phyloP scores from a whole-genome alignment of 257 asterid genomes.

The Euphrasia confusa region DNA sequence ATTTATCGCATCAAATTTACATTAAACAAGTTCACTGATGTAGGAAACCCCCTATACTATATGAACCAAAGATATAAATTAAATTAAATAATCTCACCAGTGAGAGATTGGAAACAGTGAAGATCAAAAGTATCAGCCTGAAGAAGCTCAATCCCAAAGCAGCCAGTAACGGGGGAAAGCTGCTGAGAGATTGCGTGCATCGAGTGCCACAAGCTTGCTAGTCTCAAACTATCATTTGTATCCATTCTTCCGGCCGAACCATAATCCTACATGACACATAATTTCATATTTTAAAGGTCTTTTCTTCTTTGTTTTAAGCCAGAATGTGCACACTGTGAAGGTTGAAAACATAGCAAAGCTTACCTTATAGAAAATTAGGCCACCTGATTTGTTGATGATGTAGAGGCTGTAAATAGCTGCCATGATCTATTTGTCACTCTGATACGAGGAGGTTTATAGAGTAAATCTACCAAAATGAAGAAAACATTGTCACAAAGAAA shows the following conservation, averaged over 20 bases:
- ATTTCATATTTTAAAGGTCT: background rate
- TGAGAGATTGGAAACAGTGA: slow-evolving; percentile 90
- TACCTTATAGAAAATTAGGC: slow-evolving; percentile 86
- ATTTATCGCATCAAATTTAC: slow-evolving; percentile 2
- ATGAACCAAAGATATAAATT: background rate
- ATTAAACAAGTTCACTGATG: background rate
- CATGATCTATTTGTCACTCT: slow-evolving; percentile 33
- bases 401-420: slow-evolving; percentile 88
- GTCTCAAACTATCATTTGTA: slow-evolving; percentile 82
- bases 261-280: slow-evolving; percentile 45
- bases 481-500: no score
- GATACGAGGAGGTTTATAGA: slow-evolving; percentile 16
- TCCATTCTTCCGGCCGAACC: slow-evolving; percentile 94
- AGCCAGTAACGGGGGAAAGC: slow-evolving; percentile 80
- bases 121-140: slow-evolving; percentile 93
- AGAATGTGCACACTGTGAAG: background rate
- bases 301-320: background rate
- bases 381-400: slow-evolving; percentile 94
- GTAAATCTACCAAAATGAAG: slow-evolving; percentile 3
- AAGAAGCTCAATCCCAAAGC: slow-evolving; percentile 86
- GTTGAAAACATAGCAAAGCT: background rate
- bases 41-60: background rate
- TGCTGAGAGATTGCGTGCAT: slow-evolving; percentile 99
- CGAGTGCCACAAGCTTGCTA: slow-evolving; percentile 98
- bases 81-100: slow-evolving; percentile 40